phyloP scores from a whole-genome alignment of 2,329 filamentous ascomycete species.

The Fusarium anguioides region DNA sequence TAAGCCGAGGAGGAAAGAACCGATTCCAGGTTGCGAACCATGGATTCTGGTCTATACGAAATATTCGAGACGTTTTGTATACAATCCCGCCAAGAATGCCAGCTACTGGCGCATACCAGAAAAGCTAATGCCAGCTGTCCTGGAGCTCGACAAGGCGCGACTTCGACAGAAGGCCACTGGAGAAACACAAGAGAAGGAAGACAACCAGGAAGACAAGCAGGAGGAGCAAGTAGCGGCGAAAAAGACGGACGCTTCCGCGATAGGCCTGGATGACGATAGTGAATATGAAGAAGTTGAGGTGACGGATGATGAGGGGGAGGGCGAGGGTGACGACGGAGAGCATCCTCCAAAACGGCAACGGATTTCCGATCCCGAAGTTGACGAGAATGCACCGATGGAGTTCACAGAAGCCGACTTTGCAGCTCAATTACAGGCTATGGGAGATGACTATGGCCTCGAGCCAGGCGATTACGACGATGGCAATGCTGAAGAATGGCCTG shows the following conservation, averaged over 20 bases:
- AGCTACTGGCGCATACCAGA: constrained; percentile 97
- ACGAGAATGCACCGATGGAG: constrained; percentile 70
- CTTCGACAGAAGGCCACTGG: constrained; percentile 67
- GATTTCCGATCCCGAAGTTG: constrained; percentile 68
- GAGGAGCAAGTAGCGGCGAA: neutral
- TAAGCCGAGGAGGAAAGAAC: constrained; percentile 80
- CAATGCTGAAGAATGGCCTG: constrained; percentile 70
- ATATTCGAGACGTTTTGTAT: constrained; percentile 87
- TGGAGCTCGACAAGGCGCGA: constrained; percentile 77
- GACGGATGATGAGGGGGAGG: constrained; percentile 70
- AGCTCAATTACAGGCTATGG: constrained; percentile 90
- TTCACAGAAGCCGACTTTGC: constrained; percentile 96
- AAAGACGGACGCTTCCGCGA: neutral
- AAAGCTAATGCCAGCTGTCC: constrained; percentile 82
- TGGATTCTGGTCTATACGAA: constrained; percentile 97
- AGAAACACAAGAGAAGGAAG: constrained; percentile 43
- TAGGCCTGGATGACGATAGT: constrained; percentile 60
- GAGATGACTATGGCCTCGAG: constrained; percentile 82
- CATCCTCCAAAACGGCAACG: constrained; percentile 71
- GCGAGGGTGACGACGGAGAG: constrained; percentile 65
- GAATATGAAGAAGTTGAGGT: constrained; percentile 63
- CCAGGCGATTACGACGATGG: constrained; percentile 80
- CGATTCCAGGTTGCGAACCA: constrained; percentile 83
- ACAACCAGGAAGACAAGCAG: neutral
- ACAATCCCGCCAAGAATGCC: constrained; percentile 85